These are phyloP conservation scores for Globisporangium middletonii DNA, from an alignment of 352 stramenopile species.

Conservation along the genomic window DNA sequence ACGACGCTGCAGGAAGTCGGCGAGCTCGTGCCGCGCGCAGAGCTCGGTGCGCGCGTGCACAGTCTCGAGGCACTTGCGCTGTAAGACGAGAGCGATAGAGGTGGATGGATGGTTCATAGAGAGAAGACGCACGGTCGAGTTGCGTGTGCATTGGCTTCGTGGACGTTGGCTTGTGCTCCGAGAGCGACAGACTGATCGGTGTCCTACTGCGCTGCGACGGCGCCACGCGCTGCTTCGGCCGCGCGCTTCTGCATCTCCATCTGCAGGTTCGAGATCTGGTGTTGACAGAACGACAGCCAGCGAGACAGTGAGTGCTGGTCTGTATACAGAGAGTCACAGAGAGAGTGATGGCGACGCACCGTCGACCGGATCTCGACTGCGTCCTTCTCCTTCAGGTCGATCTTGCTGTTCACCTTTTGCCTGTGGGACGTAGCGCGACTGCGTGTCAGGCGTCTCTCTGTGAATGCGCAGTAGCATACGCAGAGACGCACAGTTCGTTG, in stretches of 20 bases:
- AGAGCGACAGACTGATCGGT: background rate
- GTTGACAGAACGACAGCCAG: background rate
- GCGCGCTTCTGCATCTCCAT: conserved; percentile 88
- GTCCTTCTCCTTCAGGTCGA: conserved; percentile 88
- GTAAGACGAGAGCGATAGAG: background rate
- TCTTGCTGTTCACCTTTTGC: conserved; percentile 83
- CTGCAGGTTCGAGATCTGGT: conserved; percentile 84
- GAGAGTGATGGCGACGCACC: conserved; percentile 21
- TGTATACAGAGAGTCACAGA: background rate
- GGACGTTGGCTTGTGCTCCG: background rate
- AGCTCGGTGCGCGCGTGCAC: conserved; percentile 54
- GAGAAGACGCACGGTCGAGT: background rate
- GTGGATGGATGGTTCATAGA: background rate
- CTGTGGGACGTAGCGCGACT: conserved; percentile 34
- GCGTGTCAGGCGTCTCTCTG: no score
- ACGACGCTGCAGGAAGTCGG: conserved; percentile 65
- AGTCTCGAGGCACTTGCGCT: conserved; percentile 26
- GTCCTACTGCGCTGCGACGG: conserved; percentile 23
- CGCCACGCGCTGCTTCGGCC: conserved; percentile 64
- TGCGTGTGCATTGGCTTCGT: background rate
- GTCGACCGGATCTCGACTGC: conserved; percentile 84
- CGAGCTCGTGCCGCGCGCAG: conserved; percentile 35
- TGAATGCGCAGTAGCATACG: background rate
- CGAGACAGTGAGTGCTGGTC: background rate
- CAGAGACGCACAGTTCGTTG: conserved; percentile 77